Evolutionary conservation across 208 protist genomes (phyloP).

Genomic region (Acanthamoeba sp.): DNA sequence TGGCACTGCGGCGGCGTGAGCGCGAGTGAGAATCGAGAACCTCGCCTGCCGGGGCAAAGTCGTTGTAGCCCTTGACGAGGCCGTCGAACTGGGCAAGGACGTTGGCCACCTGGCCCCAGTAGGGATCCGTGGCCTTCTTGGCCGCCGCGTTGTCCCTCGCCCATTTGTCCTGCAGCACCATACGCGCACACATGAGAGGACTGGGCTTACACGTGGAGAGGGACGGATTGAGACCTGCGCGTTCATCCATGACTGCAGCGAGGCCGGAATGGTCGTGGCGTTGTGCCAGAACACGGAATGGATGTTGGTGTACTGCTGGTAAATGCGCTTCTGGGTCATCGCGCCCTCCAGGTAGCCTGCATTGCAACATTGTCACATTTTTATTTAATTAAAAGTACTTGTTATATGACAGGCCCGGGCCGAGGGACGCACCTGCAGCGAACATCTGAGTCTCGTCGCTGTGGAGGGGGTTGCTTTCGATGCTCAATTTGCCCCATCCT

Average conservation of each 20-base stretch:
- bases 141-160: background rate
- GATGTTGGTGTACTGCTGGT: constrained; percentile 57
- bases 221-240: background rate
- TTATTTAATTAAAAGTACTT: background rate
- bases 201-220: background rate
- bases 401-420: background rate
- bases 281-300: constrained; percentile 34
- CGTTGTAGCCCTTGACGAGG: constrained; percentile 14
- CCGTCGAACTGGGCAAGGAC: background rate
- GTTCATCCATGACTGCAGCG: background rate
- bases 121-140: background rate
- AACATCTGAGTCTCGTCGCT: constrained; percentile 10
- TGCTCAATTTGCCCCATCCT: constrained; percentile 38
- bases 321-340: constrained; percentile 47
- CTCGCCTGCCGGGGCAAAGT: background rate
- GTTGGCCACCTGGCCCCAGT: constrained; percentile 33
- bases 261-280: background rate
- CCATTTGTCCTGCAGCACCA: constrained; percentile 8
- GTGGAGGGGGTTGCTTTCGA: background rate
- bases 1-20: background rate
- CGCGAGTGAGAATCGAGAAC: background rate
- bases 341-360: constrained; percentile 23
- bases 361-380: background rate
- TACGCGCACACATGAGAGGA: background rate
- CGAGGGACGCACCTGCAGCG: background rate